Percentiles rank a stretch among this genome's conserved stretches.
Evolutionary conservation across 441 rosid genomes (phyloP).

Genomic region (Syzygium malaccense): DNA sequence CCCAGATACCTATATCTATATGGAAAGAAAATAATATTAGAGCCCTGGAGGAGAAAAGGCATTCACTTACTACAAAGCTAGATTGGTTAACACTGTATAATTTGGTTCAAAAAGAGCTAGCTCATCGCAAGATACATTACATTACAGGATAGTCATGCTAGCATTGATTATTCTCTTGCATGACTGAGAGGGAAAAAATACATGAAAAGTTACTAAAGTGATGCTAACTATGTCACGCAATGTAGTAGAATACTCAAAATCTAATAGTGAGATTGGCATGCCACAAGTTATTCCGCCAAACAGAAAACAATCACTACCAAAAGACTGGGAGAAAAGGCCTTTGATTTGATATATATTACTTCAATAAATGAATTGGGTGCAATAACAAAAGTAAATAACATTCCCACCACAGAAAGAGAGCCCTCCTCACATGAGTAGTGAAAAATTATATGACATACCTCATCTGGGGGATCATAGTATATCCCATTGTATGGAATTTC

Average conservation of each 20-base stretch:
- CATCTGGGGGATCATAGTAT: slow-evolving; percentile 92
- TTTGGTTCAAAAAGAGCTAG: not conserved
- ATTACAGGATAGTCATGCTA: not conserved
- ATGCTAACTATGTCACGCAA: not conserved
- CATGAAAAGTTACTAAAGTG: not conserved
- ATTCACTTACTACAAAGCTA: not conserved
- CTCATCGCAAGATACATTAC: not conserved
- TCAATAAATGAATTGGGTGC: not conserved
- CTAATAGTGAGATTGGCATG: not conserved
- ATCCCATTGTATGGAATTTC: slow-evolving; percentile 94
- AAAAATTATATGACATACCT: slow-evolving; percentile 33
- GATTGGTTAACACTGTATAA: not conserved
- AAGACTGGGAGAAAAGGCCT: not conserved
- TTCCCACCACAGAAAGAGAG: not conserved
- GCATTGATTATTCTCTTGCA: not conserved
- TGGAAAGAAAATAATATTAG: not conserved
- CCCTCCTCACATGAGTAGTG: not conserved
- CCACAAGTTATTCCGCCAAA: not conserved
- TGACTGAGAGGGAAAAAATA: not conserved
- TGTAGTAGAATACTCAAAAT: not conserved
- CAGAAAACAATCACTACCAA: not conserved
- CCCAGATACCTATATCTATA: not conserved
- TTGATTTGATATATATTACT: not conserved
- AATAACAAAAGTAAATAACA: not conserved
- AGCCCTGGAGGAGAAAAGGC: not conserved